Evolutionary conservation across 768 basidiomycete species (phyloP), one percentile per base, ranked within the genome.

Genomic region (Neoboletus subvelutipes): DNA sequence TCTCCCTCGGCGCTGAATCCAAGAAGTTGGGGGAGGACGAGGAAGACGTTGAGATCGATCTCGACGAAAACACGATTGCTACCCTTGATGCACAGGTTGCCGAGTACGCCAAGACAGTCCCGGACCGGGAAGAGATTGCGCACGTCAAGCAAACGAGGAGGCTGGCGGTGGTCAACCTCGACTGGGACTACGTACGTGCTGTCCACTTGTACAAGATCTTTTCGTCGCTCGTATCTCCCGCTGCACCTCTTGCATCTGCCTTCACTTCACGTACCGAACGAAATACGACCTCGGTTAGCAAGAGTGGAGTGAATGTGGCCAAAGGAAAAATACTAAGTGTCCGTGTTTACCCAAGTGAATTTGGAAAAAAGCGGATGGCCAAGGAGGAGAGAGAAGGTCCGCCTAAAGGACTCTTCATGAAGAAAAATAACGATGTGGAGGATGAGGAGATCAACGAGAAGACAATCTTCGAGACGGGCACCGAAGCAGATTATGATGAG

Each of bases 101-200:
- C 24, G 83, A 75, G 18, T 88, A 87, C 58, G 70, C 78, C 37
- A 73, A 82, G 62, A 65, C 69, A 20, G 70, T 75, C 4, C 80
- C 83, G 52, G 77, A 79, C 11, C 78, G 80, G 24, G 76, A 77
- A 3, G 75, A 72, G 66, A 67, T 5, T 70, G 62, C 76, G 2
- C 78, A 75, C 10, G 72, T 76, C 11, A 71, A 77, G 46, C 71
- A 65, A 11, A 94, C 93, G 2, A 79, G 76, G 53, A 81, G 96
- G 24, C 69, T 99, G 8, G 97, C 96, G 1, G 82, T 89, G 45
- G 96, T 98, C 61, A 98, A 98, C 70, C 82, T 98, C 50, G 97
- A 99, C 74, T 99, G 97, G 97, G 97, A 98, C 71, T 83, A 98
- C 73, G 85, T 98, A 50, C 88, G 89, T 54, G 93, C 96, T 0